Conservation (phyloP, 2,329 filamentous ascomycete species). For the Chrysoporthe deuterocubensis region DNA sequence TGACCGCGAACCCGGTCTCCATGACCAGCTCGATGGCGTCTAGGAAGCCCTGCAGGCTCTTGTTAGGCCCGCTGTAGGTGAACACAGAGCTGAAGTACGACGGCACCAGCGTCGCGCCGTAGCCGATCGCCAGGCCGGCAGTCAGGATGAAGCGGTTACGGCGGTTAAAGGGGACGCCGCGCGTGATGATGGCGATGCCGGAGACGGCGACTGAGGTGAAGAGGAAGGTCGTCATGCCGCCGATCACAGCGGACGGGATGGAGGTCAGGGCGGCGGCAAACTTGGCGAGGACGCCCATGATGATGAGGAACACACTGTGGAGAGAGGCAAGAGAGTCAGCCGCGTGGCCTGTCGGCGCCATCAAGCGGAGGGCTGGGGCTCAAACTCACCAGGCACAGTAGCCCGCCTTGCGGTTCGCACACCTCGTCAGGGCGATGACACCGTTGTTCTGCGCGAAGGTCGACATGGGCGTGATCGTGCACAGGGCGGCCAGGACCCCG, state of each 20-base stretch:
- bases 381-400: conserved; percentile 66
- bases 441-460: conserved; percentile 86
- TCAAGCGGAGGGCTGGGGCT: too few species aligned
- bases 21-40: conserved; percentile 75
- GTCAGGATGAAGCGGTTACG: conserved; percentile 84
- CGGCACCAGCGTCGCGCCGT: conserved; percentile 69
- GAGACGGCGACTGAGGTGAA: conserved; percentile 78
- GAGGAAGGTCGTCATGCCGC: conserved; percentile 79
- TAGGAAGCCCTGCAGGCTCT: conserved; percentile 71
- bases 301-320: conserved; percentile 68
- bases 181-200: conserved; percentile 75
- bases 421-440: conserved; percentile 80
- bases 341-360: too few species aligned
- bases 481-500: conserved; percentile 74
- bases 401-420: conserved; percentile 79
- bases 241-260: conserved; percentile 70
- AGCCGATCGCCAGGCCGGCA: conserved; percentile 72
- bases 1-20: conserved; percentile 76
- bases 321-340: conserved; percentile 15
- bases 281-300: conserved; percentile 84
- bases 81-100: conserved; percentile 74
- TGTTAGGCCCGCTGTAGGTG: conserved; percentile 71
- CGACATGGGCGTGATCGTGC: conserved; percentile 80
- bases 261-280: conserved; percentile 79
- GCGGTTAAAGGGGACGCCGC: conserved; percentile 72